A percentile compares a stretch with the other conserved stretches of the same genome.
Conservation (phyloP, 352 stramenopile species). For the Phytopythium helicoides region DNA sequence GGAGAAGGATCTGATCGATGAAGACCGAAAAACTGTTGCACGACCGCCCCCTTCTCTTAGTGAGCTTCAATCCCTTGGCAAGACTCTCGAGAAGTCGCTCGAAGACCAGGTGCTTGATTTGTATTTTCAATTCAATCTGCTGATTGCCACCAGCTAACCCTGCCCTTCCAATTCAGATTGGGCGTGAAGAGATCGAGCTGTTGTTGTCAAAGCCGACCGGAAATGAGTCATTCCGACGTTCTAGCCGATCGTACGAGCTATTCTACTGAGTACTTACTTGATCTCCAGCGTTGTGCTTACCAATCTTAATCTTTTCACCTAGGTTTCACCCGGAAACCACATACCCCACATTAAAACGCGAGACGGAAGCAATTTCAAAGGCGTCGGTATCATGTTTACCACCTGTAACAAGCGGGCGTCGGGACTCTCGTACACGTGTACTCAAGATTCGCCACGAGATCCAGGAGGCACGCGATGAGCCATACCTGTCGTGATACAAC, state of each 20-base stretch:
- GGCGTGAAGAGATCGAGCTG: constrained; percentile 3
- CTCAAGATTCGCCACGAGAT: constrained; percentile 71
- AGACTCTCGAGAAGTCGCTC: constrained; percentile 58
- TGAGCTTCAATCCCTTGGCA: constrained; percentile 60
- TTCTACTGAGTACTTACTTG: background rate
- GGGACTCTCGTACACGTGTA: constrained; percentile 27
- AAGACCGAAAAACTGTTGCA: constrained; percentile 52
- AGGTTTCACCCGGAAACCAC: background rate
- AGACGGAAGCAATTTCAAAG: background rate
- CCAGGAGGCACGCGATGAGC: constrained; percentile 69
- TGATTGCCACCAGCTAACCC: background rate
- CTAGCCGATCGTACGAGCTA: constrained; percentile 4
- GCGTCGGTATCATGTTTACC: constrained; percentile 6
- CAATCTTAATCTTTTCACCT: background rate
- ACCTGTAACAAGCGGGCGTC: constrained; percentile 5
- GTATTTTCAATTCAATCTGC: background rate
- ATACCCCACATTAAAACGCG: background rate
- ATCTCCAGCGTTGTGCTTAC: background rate
- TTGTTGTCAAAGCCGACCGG: background rate
- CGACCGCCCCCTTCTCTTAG: constrained; percentile 52
- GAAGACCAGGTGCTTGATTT: constrained; percentile 40
- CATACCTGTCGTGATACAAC: constrained; percentile 53
- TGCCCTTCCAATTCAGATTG: background rate
- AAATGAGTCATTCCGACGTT: background rate
- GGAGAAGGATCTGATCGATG: constrained; percentile 81